A percentile compares a stretch with the other conserved stretches of the same genome.
Evolutionary conservation across 768 basidiomycete species (phyloP).

Genomic region (Amanita phalloides): DNA sequence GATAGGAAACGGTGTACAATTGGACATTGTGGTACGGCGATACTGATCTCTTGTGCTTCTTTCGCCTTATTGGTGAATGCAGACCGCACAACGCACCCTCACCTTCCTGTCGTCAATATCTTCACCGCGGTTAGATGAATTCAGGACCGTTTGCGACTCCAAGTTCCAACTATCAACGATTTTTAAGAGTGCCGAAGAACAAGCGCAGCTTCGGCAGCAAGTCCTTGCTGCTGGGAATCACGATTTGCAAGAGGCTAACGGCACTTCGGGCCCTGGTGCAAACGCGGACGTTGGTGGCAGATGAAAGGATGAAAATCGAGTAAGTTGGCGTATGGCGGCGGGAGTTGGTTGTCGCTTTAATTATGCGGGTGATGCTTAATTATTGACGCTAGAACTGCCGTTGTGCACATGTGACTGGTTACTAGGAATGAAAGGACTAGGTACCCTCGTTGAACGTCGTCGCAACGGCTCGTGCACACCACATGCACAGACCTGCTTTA

Average conservation of each 20-base stretch:
- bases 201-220: slow-evolving; percentile 23
- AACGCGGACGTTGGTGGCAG: neutral
- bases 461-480: too few species aligned
- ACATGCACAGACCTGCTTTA: too few species aligned
- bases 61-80: neutral
- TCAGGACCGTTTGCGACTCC: slow-evolving; percentile 38
- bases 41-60: neutral
- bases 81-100: slow-evolving; percentile 44
- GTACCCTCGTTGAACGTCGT: too few species aligned
- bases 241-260: slow-evolving; percentile 1
- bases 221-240: slow-evolving; percentile 3
- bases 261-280: neutral
- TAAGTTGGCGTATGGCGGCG: neutral
- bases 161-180: slow-evolving; percentile 54
- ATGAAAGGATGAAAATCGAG: neutral
- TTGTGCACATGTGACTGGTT: too few species aligned
- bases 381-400: too few species aligned
- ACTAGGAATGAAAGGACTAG: too few species aligned
- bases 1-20: slow-evolving; percentile 28
- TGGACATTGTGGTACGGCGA: slow-evolving; percentile 37
- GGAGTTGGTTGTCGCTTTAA: neutral
- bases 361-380: too few species aligned
- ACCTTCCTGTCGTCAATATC: slow-evolving; percentile 37
- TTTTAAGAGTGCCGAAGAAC: slow-evolving; percentile 50
- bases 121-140: slow-evolving; percentile 50